Percentiles rank a stretch among this genome's conserved stretches.
phyloP scores from a whole-genome alignment of 2,329 filamentous ascomycete species.

The Paecilomyces dactylethromorphus region DNA sequence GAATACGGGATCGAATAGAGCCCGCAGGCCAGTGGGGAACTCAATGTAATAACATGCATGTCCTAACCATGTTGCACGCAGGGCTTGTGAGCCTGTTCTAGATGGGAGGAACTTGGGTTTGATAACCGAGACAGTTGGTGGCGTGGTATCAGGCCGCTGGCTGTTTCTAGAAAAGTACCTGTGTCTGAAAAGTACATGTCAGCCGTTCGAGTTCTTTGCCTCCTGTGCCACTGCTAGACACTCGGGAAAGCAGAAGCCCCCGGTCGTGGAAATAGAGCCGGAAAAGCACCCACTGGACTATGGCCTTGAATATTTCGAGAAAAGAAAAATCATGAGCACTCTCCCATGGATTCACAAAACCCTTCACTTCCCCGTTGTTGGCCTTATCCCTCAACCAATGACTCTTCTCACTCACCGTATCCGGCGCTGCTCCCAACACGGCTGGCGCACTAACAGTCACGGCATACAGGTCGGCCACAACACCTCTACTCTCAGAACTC shows the following conservation, averaged over 20 bases:
- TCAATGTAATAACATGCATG: constrained; percentile 86
- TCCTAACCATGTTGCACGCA: constrained; percentile 77
- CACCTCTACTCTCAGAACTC: not conserved
- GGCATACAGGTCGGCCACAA: not conserved
- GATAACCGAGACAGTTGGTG: constrained; percentile 6
- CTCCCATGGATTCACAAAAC: constrained; percentile 8
- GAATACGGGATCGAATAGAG: constrained; percentile 84
- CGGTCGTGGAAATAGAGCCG: not conserved
- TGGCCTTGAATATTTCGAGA: constrained; percentile 6
- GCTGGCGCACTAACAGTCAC: not conserved
- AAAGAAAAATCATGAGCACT: constrained; percentile 6
- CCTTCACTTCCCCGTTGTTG: not conserved
- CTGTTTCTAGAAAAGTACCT: constrained; percentile 9
- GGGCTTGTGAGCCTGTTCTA: constrained; percentile 3
- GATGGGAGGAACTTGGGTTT: constrained; percentile 8
- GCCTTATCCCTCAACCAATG: constrained; percentile 5
- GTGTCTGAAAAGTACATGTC: constrained; percentile 2
- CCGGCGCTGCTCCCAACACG: not conserved
- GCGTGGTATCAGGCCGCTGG: constrained; percentile 7
- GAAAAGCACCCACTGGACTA: constrained; percentile 3
- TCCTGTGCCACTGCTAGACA: not conserved
- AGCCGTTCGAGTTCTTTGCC: not conserved
- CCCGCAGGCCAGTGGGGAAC: constrained; percentile 71
- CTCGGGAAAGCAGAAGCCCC: not conserved
- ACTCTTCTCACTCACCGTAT: constrained; percentile 5